Percentiles rank a stretch among this genome's conserved stretches.
These are phyloP conservation scores for Geotrichum bryndzae DNA, from an alignment of 1,139 yeast species.

Conservation along the genomic window DNA sequence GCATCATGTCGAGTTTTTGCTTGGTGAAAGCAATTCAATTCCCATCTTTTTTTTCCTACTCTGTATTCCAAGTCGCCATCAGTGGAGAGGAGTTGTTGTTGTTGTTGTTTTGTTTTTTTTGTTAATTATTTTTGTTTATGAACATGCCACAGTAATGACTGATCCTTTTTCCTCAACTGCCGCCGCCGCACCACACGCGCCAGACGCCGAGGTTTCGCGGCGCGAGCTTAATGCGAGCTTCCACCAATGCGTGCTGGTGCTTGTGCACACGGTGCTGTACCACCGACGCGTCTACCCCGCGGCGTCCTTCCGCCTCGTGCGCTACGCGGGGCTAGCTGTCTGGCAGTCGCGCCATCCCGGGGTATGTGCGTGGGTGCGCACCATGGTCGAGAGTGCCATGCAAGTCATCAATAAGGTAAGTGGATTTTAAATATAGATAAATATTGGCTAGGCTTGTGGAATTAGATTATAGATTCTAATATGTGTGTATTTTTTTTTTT, in stretches of 20 bases:
- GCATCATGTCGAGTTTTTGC: neutral
- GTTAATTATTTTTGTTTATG: neutral
- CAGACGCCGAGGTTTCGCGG: neutral
- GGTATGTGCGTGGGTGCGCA: constrained; percentile 35
- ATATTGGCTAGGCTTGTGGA: constrained; percentile 3
- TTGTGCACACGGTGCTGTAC: constrained; percentile 35
- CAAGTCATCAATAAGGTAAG: constrained; percentile 26
- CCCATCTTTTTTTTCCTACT: neutral
- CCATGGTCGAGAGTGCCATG: constrained; percentile 29
- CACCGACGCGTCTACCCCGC: constrained; percentile 34
- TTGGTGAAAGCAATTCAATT: neutral
- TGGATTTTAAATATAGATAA: neutral
- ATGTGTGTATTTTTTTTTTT: constrained; percentile 20
- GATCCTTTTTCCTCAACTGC: neutral
- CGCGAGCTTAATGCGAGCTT: constrained; percentile 20
- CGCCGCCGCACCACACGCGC: neutral
- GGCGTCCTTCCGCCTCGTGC: constrained; percentile 31
- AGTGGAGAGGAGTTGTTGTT: neutral
- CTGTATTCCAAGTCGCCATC: neutral
- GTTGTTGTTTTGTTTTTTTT: neutral
- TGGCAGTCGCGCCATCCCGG: constrained; percentile 37
- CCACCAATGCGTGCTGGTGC: constrained; percentile 34
- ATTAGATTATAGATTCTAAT: neutral
- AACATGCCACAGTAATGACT: neutral
- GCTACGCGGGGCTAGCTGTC: constrained; percentile 34